Evolutionary conservation across 2,329 filamentous ascomycete genomes (phyloP), one percentile per base, ranked within the genome.

Genomic region (Botrytis galanthina): DNA sequence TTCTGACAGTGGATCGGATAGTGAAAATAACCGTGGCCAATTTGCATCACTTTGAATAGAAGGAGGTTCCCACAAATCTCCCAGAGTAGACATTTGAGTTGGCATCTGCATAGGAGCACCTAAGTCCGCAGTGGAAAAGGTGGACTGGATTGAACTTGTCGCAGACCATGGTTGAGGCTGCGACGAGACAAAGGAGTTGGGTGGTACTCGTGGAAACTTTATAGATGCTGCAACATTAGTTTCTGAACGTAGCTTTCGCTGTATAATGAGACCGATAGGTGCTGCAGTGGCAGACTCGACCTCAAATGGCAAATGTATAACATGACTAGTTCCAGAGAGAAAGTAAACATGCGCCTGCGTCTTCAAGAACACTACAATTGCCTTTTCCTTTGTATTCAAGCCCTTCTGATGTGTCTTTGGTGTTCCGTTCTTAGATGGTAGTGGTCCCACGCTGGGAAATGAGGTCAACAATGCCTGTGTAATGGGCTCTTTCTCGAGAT

Each of bases 341-440:
- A 97, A 98, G 85, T 95, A 97, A 76, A 99, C 90, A 81, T 98
- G 95, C 35, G 93, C 94, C 80, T 98, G 95, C 0, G 93, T 95
- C 83, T 93, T 95, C 77, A 99, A 88, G 77, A 98, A 92, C 68
- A 99, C 92, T 12, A 98, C 93, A 75, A 99, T 84, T 7, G 95
- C 94, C 79, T 91, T 87, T 60, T 88, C 87, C 70, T 75, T 79
- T 18, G 74, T 71, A 20, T 68, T 75, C 26, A 67, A 46, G 18
- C 66, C 72, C 75, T 42, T 81, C 79, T 74, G 84, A 71, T 78
- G 75, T 70, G 75, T 73, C 62, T 66, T 73, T 60, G 64, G 70
- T 62, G 74, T 77, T 48, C 71, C 75, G 35, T 74, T 74, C 59
- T 78, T 79, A 14, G 71, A 73, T 57, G 76, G 75, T 67, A 79